Base-by-base conservation (phyloP, 306 rosid species). In the Lablab purpureus region DNA sequence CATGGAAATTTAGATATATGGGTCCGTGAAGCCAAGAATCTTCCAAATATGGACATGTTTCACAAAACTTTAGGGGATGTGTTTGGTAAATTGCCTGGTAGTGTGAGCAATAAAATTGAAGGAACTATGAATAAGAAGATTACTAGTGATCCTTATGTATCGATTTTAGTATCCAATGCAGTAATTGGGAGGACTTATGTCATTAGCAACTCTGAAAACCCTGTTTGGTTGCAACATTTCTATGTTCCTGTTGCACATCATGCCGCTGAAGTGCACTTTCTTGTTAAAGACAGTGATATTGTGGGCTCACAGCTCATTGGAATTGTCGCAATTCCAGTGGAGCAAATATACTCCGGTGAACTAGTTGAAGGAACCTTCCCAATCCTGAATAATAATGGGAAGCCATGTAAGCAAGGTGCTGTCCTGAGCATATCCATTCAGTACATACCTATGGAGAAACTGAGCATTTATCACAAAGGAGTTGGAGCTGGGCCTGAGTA, bases 41-140 rank as follows among this genome's bases (percentile, higher is more conserved):
- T 94, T 76, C 98, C 97, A 1, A 94, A 94, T 83, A 94, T 94
- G 97, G 97, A 94, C 85, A 89, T 89, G 97, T 94, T 94, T 82
- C 97, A 92, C 84, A 94, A 84, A 82, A 94, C 98, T 27, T 55
- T 92, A 50, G 93, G 97, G 49, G 97, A 87, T 76, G 50, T 94
- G 89, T 78, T 94, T 46, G 56, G 85, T 27, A 91, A 8, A 75
- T 86, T 94, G 47, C 98, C 97, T 43, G 93, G 93, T 84, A 84
- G 79, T 73, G 82, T 87, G 75, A 82, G 87, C 85, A 90, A 84
- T 87, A 90, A 90, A 76, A 75, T 86, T 55, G 91, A 94, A 81
- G 97, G 95, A 65, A 91, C 81, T 17, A 78, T 89, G 72, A 86
- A 71, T 81, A 84, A 51, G 80, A 88, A 86, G 86, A 92, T 91